Conservation (phyloP, 2,329 filamentous ascomycete genomes). For the Rhynchosporium agropyri region DNA sequence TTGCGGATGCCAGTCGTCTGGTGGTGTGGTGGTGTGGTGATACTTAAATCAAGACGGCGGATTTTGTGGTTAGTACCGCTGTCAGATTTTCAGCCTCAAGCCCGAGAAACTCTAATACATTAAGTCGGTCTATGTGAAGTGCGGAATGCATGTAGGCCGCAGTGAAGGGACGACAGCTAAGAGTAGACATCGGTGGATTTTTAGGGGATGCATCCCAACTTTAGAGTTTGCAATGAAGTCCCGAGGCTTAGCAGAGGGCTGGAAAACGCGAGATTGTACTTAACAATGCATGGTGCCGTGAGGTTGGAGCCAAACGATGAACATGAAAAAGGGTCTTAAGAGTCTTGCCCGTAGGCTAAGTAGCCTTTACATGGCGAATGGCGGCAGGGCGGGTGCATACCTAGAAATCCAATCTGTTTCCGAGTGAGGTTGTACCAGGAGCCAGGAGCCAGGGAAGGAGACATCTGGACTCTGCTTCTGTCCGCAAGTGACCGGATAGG, state of each 20-base stretch:
- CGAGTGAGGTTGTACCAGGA: no score
- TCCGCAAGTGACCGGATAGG: no score
- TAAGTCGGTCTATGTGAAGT: neutral
- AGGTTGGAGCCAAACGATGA: neutral
- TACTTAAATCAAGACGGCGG: neutral
- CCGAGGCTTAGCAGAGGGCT: slow-evolving; percentile 2
- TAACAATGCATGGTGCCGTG: neutral
- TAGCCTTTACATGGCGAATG: no score
- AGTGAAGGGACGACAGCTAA: slow-evolving; percentile 7
- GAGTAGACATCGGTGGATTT: slow-evolving; percentile 3
- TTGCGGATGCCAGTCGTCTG: neutral
- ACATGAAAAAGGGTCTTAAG: neutral
- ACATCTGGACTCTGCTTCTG: no score
- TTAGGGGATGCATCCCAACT: slow-evolving; percentile 11
- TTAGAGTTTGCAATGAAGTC: slow-evolving; percentile 6
- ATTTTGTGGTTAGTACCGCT: slow-evolving; percentile 7
- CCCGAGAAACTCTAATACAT: slow-evolving; percentile 10
- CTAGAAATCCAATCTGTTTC: no score
- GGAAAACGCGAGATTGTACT: neutral
- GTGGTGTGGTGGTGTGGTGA: neutral
- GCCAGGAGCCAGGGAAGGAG: no score
- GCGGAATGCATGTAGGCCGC: slow-evolving; percentile 10
- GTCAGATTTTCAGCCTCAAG: slow-evolving; percentile 14
- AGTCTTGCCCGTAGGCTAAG: neutral
- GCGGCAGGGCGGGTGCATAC: no score